Conservation (phyloP, 2,329 filamentous ascomycete genomes). For the Aureobasidium sp. region DNA sequence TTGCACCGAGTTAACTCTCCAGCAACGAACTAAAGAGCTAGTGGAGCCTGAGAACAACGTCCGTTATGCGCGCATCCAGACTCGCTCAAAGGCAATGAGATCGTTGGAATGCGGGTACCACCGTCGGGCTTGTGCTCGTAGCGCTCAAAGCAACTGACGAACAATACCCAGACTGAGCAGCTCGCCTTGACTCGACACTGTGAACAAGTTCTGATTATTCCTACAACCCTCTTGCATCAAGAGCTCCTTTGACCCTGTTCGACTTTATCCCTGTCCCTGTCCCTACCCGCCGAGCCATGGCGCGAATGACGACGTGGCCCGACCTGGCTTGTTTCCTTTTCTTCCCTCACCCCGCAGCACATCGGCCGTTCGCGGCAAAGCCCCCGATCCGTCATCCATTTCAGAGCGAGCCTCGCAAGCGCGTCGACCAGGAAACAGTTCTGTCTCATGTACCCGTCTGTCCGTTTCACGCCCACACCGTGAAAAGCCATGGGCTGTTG, state of each 20-base stretch:
- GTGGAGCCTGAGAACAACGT: conserved; percentile 15
- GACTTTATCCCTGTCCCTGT: background rate
- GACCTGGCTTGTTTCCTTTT: background rate
- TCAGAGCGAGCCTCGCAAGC: background rate
- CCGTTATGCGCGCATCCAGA: conserved; percentile 15
- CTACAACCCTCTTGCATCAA: background rate
- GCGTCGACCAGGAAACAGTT: conserved; percentile 9
- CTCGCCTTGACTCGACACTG: background rate
- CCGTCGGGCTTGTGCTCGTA: conserved; percentile 13
- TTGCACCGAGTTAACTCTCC: conserved; percentile 8
- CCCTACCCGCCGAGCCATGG: background rate
- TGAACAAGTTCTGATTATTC: background rate
- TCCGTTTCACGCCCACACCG: conserved; percentile 7
- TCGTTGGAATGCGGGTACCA: conserved; percentile 16
- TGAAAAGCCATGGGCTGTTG: background rate
- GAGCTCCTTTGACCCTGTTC: background rate
- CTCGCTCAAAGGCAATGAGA: conserved; percentile 7
- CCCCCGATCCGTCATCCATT: background rate
- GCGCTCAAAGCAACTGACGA: background rate
- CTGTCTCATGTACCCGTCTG: background rate
- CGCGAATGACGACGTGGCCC: conserved; percentile 3
- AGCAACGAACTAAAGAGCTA: conserved; percentile 11
- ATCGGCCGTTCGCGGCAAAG: conserved; percentile 7
- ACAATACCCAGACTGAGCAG: background rate
- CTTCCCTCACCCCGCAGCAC: conserved; percentile 1